Evolutionary conservation across 352 stramenopile species (phyloP).

Genomic region (Globisporangium recalcitrans): DNA sequence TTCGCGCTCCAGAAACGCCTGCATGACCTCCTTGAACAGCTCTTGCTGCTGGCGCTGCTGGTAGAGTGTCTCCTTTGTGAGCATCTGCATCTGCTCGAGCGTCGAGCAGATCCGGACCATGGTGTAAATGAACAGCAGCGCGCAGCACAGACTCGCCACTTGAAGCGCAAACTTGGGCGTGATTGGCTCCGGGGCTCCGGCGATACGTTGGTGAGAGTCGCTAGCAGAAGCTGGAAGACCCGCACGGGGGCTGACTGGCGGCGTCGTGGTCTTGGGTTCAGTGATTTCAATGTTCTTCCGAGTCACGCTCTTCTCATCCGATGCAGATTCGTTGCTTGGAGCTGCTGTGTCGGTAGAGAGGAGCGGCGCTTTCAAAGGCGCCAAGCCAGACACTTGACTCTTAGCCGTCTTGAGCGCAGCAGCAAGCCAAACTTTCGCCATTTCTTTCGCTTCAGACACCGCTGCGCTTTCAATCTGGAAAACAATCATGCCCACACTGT

Average conservation of each 20-base stretch:
- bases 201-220: background rate
- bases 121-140: constrained; percentile 65
- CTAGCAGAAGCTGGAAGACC: background rate
- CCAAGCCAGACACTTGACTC: background rate
- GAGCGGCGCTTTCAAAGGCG: constrained; percentile 1
- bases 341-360: background rate
- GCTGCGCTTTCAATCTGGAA: constrained; percentile 74
- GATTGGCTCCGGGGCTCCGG: background rate
- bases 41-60: constrained; percentile 64
- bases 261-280: background rate
- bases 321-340: background rate
- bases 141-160: constrained; percentile 39
- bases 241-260: background rate
- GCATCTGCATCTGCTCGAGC: constrained; percentile 54
- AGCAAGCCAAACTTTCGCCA: constrained; percentile 36
- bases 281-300: background rate
- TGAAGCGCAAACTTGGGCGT: constrained; percentile 29
- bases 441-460: constrained; percentile 65
- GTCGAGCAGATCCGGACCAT: constrained; percentile 53
- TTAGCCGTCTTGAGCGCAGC: constrained; percentile 33
- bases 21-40: constrained; percentile 54
- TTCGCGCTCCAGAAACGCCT: constrained; percentile 24
- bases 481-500: no score
- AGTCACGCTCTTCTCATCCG: background rate
- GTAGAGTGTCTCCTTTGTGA: constrained; percentile 48